phyloP scores from a whole-genome alignment of 2,329 filamentous ascomycete genomes.

The Phyllosticta citriasiana region DNA sequence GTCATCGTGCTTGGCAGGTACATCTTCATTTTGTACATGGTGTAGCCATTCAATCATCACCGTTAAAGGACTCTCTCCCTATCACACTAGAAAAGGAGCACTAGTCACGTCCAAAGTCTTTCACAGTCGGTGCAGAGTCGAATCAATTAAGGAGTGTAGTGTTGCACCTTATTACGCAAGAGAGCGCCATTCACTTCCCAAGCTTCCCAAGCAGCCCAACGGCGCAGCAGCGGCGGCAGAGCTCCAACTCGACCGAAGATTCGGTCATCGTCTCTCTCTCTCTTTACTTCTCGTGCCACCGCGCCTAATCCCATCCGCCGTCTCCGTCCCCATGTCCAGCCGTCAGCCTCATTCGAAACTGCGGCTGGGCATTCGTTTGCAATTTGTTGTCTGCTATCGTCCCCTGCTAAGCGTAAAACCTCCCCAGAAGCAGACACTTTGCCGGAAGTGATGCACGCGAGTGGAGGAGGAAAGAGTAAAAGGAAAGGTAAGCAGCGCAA shows the following conservation, averaged over 20 bases:
- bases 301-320: background rate
- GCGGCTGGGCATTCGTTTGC: slow-evolving; percentile 1
- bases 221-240: background rate
- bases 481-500: background rate
- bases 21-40: too few species aligned
- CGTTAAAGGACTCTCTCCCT: too few species aligned
- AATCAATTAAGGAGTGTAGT: background rate
- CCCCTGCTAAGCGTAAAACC: slow-evolving; percentile 9
- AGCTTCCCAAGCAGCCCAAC: background rate
- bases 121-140: background rate
- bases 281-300: background rate
- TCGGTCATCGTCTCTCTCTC: background rate
- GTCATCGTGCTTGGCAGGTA: background rate
- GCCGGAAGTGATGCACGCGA: slow-evolving; percentile 8
- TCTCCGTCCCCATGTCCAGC: background rate
- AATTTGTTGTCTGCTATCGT: slow-evolving; percentile 6
- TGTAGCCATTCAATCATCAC: too few species aligned
- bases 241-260: background rate
- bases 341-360: background rate
- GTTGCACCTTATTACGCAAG: background rate
- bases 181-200: background rate
- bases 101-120: background rate
- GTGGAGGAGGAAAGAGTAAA: background rate
- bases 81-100: background rate
- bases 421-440: slow-evolving; percentile 11